Evolutionary conservation across 2,329 filamentous ascomycete species (phyloP).

Genomic region (Beauveria asiatica): DNA sequence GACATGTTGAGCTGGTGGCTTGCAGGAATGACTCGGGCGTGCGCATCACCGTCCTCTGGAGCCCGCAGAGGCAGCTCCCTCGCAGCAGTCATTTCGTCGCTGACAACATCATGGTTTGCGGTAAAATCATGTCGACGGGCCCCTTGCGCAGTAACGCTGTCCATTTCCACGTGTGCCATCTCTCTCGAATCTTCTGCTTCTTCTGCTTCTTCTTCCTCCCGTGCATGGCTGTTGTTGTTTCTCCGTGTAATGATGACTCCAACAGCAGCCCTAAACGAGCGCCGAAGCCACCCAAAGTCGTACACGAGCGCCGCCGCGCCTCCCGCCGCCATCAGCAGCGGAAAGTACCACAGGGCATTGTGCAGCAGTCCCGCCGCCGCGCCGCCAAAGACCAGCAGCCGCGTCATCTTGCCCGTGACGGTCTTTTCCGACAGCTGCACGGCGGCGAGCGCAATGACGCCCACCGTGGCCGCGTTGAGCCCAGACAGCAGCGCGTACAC

Average conservation of each 20-base stretch:
- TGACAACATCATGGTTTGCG: neutral
- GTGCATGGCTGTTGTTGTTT: neutral
- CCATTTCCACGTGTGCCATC: neutral
- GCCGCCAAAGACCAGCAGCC: slow-evolving; percentile 55
- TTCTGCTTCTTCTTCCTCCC: neutral
- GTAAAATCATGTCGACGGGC: slow-evolving; percentile 5
- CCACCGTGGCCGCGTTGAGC: slow-evolving; percentile 63
- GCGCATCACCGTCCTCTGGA: neutral
- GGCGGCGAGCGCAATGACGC: slow-evolving; percentile 62
- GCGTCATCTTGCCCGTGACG: slow-evolving; percentile 54
- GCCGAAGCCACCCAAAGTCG: slow-evolving; percentile 46
- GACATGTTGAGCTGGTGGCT: slow-evolving; percentile 31
- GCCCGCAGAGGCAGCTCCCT: neutral
- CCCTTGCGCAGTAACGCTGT: neutral
- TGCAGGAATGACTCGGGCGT: slow-evolving; percentile 19
- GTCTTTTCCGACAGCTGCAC: slow-evolving; percentile 59
- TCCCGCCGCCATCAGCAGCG: slow-evolving; percentile 48
- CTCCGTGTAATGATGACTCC: neutral
- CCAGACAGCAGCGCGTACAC: slow-evolving; percentile 65
- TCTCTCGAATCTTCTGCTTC: neutral
- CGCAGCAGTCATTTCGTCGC: neutral
- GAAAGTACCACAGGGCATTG: slow-evolving; percentile 69
- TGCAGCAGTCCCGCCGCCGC: slow-evolving; percentile 60
- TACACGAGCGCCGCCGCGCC: slow-evolving; percentile 45
- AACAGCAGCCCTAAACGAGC: slow-evolving; percentile 12